Percentiles rank a stretch among this genome's conserved stretches.
These are phyloP conservation scores for Tricharina praecox DNA, from an alignment of 495 filamentous ascomycete species.

Conservation along the genomic window DNA sequence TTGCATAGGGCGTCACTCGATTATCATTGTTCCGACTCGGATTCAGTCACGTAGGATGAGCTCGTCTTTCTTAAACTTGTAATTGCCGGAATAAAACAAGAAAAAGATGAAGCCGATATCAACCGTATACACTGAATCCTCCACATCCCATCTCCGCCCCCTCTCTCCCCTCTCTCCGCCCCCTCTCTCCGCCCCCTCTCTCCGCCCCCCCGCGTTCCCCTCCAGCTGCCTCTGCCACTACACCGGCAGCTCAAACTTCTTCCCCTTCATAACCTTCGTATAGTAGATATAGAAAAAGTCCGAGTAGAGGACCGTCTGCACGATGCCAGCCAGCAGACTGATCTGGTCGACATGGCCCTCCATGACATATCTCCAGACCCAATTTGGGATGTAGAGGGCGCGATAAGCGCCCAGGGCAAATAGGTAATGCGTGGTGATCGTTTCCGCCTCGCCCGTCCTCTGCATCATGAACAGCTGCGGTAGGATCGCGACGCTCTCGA, in stretches of 20 bases:
- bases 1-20: too few relatives aligned
- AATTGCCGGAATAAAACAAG: too few relatives aligned
- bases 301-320: conserved; percentile 89
- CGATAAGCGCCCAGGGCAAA: conserved; percentile 84
- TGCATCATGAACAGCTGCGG: conserved; percentile 97
- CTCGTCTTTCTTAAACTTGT: too few relatives aligned
- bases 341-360: conserved; percentile 66
- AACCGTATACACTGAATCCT: too few relatives aligned
- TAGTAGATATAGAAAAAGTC: conserved; percentile 99
- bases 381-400: conserved; percentile 94
- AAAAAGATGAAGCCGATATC: too few relatives aligned
- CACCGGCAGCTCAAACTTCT: conserved; percentile 75
- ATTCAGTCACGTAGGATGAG: too few relatives aligned
- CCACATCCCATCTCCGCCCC: too few relatives aligned
- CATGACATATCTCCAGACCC: conserved; percentile 73
- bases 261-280: conserved; percentile 76
- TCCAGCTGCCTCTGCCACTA: too few relatives aligned
- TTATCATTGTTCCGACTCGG: too few relatives aligned
- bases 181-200: too few relatives aligned
- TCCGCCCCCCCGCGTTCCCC: too few relatives aligned
- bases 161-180: too few relatives aligned
- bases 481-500: conserved; percentile 88
- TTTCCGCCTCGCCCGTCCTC: conserved; percentile 91
- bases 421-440: conserved; percentile 96
- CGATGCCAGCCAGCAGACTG: conserved; percentile 65